Base-by-base conservation (phyloP, 306 rosid species). In the Astragalus membranaceus region DNA sequence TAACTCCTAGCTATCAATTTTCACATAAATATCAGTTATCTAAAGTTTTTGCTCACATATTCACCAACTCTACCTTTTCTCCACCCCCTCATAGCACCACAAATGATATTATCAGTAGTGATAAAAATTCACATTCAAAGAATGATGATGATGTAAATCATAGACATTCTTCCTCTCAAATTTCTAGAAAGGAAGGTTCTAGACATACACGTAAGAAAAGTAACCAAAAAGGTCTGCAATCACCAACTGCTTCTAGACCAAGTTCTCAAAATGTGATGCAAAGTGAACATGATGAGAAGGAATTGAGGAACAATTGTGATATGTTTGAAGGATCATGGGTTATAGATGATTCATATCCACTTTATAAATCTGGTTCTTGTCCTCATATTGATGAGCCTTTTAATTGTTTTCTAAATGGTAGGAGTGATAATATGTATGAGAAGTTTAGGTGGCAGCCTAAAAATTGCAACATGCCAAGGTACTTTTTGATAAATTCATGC, bases 391-490 rank as follows among this genome's bases (percentile, higher is more conserved):
- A 91, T 60, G 93, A 88, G 75, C 87, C 90, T 46, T 91, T 91
- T 77, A 57, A 84, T 65, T 91, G 97, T 69, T 64, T 80, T 43
- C 32, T 32, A 59, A 91, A 91, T 33, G 93, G 96, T 12, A 81
- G 93, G 47, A 89, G 67, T 11, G 96, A 88, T 64, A 78, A 80
- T 23, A 51, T 78, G 56, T 77, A 43, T 69, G 89, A 83, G 76
- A 85, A 85, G 42, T 78, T 68, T 72, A 80, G 82, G 59, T 91
- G 97, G 97, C 88, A 85, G 72, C 97, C 97, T 5, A 87, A 80
- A 66, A 83, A 79, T 65, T 91, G 97, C 78, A 67, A 59, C 70
- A 58, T 91, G 4, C 97, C 97, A 52, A 88, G 97, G 97, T 91
- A 78, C 67, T 64, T 36, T 74, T 61, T 52, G 17, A 52, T 47